Evolutionary conservation across 768 basidiomycete species (phyloP), one percentile per base, ranked within the genome.

Genomic region (Tephrocybe sp.): DNA sequence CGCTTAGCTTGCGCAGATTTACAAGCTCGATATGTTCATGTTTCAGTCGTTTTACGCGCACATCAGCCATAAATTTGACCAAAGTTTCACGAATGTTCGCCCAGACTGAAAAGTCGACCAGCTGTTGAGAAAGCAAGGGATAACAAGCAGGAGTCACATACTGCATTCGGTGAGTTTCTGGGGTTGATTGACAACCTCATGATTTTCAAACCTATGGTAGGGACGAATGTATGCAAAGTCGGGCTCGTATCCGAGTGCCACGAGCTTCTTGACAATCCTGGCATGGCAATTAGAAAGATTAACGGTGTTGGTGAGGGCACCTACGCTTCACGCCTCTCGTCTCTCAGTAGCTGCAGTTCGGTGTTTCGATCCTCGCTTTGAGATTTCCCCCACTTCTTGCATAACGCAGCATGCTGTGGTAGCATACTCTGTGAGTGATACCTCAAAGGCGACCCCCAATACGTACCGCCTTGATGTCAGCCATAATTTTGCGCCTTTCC

Each of bases 161-260:
- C 81, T 75, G 44, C 77, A 73, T 25, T 73, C 66, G 3, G 81
- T 83, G 48, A 84, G 61, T n/a, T 67, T 73, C 46, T 71, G 72
- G 0, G 82, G 73, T 54, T 73, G 66, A 55, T 72, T 77, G 47
- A 81, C 81, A 2, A 74, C 67, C 44, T 61, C 72, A 46, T 80
- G 80, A 12, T 68, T 61, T 23, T 56, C 62, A 24, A 83, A 64
- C 33, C 69, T 70, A 51, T 78, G 73, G 5, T 65, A 64, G 30
- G 62, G 61, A 5, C 59, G 62, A 25, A 80, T 76, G 28, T 62
- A 61, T 11, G 62, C 68, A 14, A 82, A 61, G 48, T 80, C 81
- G n/a, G 67, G 43, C 18, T 67, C 76, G 72, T 75, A 81, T 24
- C 81, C 81, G 23, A 83, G 68, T 21, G 64, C 73, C 33, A 70